Evolutionary conservation across 2,329 filamentous ascomycete species (phyloP), one percentile per base, ranked within the genome.

Genomic region (Achaetomium macrosporum): DNA sequence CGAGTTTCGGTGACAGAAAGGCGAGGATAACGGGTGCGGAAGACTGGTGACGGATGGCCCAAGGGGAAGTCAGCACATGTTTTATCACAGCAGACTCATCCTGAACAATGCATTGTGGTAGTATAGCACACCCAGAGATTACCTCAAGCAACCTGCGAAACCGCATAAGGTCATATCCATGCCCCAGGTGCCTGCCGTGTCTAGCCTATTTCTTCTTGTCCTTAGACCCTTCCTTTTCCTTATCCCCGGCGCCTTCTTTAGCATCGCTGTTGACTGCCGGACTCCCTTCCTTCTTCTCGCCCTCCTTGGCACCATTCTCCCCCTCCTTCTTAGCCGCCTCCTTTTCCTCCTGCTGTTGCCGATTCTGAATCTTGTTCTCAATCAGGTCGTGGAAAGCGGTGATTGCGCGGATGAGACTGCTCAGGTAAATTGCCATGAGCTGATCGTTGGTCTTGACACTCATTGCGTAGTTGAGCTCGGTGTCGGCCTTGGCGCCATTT

Each of bases 331-430:
- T 89, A 65, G 86, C 83, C 42, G 77, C 81, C 63, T 97, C 92
- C 74, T 92, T 92, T 66, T 99, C 93, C 67, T 97, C 93, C 66
- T 95, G 88, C 70, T 95, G 89, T 73, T 97, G 91, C 69, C 92
- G 83, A 74, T 99, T 99, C 76, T 97, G 92, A 62, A 97, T 96
- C 81, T 99, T 99, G 78, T 99, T 99, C 77, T 99, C 93, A 61
- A 99, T 99, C 62, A 99, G 75, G 69, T 99, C 93, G 71, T 99
- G 93, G 85, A 97, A 99, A 8, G 93, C 93, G 12, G 93, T 97
- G 67, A 99, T 99, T 53, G 93, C 93, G 57, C 93, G 83, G 72
- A 99, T 97, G 76, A 97, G 76, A 75, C 89, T 95, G 74, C 89
- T 95, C 50, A 99, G 79, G 72, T 99, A 99, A 69, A 99, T 97